These are phyloP conservation scores for Fermentozyma sake DNA, from an alignment of 1,139 yeast species.

Conservation along the genomic window DNA sequence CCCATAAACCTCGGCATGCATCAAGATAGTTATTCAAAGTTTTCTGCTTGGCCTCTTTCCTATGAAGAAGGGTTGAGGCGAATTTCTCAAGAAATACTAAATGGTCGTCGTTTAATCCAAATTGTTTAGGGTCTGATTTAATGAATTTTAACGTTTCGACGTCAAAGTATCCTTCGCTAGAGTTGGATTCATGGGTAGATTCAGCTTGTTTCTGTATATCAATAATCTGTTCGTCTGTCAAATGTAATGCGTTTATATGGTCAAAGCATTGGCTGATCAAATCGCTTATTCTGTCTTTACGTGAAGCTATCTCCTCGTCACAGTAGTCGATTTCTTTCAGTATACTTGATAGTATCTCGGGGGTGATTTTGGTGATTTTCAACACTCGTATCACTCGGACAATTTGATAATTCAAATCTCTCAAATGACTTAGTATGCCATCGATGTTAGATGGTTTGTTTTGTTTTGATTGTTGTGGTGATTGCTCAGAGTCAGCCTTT, in stretches of 20 bases:
- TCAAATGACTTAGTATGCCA: constrained; percentile 19
- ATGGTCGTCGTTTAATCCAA: constrained; percentile 37
- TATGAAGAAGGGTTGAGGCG: constrained; percentile 21
- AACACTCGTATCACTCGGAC: constrained; percentile 33
- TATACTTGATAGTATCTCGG: constrained; percentile 21
- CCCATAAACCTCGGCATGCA: constrained; percentile 48
- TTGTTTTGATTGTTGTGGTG: too few species aligned
- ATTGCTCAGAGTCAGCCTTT: constrained; percentile 4
- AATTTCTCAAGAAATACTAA: constrained; percentile 28
- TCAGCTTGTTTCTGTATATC: constrained; percentile 29
- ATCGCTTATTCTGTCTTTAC: constrained; percentile 21
- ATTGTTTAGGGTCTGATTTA: constrained; percentile 33
- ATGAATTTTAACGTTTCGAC: constrained; percentile 35
- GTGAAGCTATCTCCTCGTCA: constrained; percentile 20
- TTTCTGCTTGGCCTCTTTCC: constrained; percentile 29
- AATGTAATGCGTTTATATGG: constrained; percentile 24
- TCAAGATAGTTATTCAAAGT: constrained; percentile 28
- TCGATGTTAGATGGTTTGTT: constrained; percentile 7
- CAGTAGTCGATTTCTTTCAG: constrained; percentile 24
- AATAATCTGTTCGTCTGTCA: constrained; percentile 31
- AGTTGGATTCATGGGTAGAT: constrained; percentile 13
- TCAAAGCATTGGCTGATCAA: constrained; percentile 25
- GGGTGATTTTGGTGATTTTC: constrained; percentile 35
- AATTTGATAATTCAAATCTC: constrained; percentile 36
- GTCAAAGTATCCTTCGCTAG: constrained; percentile 25